Conservation (phyloP, 2,329 filamentous ascomycete genomes). For the Aureobasidium sp. region DNA sequence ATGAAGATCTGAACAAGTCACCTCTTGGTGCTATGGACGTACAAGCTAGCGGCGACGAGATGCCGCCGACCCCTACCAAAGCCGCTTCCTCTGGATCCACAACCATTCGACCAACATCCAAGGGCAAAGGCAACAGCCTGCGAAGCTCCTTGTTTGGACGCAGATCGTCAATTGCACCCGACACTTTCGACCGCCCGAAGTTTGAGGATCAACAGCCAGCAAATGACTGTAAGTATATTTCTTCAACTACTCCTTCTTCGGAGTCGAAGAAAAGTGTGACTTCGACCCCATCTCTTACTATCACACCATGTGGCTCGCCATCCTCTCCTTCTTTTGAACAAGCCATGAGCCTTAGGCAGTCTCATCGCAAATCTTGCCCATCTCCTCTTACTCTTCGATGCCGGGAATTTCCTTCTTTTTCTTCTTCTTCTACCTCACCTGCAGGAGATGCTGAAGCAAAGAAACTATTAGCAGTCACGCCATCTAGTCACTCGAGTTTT, state of each 20-base stretch:
- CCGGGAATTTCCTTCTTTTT: conserved; percentile 15
- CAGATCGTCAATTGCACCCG: conserved; percentile 38
- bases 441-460: conserved; percentile 22
- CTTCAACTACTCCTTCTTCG: conserved; percentile 18
- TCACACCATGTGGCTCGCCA: conserved; percentile 27
- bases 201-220: conserved; percentile 21
- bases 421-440: conserved; percentile 14
- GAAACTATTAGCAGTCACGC: conserved; percentile 28
- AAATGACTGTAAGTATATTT: conserved; percentile 33
- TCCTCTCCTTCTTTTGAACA: conserved; percentile 33
- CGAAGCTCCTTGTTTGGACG: conserved; percentile 44
- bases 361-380: conserved; percentile 31
- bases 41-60: conserved; percentile 59
- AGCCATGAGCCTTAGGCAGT: conserved; percentile 33
- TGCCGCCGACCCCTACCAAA: conserved; percentile 94
- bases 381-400: conserved; percentile 36
- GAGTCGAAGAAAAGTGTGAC: conserved; percentile 23
- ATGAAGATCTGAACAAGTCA: conserved; percentile 61
- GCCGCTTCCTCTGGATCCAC: conserved; percentile 39
- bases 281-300: conserved; percentile 29
- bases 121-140: conserved; percentile 46
- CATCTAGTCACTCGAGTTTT: conserved; percentile 44
- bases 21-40: conserved; percentile 49
- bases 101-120: conserved; percentile 34
- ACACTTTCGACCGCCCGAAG: conserved; percentile 39